A percentile compares a stretch with the other conserved stretches of the same genome.
Evolutionary conservation across 805 yeast genomes (phyloP).

Genomic region (Teunomyces pallodes): DNA sequence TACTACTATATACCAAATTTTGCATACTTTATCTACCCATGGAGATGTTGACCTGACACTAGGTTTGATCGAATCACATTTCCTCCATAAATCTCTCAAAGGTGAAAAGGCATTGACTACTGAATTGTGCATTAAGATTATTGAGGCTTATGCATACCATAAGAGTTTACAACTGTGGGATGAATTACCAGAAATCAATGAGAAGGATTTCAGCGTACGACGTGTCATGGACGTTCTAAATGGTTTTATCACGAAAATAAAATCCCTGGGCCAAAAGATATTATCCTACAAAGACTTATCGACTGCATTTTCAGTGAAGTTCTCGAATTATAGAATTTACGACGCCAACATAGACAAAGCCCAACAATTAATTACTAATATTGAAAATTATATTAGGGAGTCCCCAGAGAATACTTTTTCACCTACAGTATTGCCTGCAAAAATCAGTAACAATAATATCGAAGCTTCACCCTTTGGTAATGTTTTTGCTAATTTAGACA

Average conservation of each 20-base stretch:
- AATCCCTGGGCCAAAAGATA: slow-evolving; percentile 1
- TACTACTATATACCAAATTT: slow-evolving; percentile 20
- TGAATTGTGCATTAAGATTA: slow-evolving; percentile 30
- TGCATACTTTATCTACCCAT: slow-evolving; percentile 29
- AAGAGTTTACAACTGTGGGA: slow-evolving; percentile 8
- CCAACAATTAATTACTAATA: slow-evolving; percentile 6
- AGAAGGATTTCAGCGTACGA: slow-evolving; percentile 24
- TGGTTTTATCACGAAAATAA: slow-evolving; percentile 18
- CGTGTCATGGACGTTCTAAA: slow-evolving; percentile 32
- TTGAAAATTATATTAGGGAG: slow-evolving; percentile 9
- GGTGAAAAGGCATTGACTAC: slow-evolving; percentile 35
- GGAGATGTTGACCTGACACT: slow-evolving; percentile 40
- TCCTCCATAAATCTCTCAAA: slow-evolving; percentile 25
- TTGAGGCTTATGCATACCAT: slow-evolving; percentile 35
- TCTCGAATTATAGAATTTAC: slow-evolving; percentile 22
- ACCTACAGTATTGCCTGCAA: slow-evolving; percentile 15
- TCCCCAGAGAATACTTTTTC: slow-evolving; percentile 13
- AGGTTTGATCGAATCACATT: slow-evolving; percentile 35
- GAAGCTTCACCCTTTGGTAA: slow-evolving; percentile 28
- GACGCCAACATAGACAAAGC: slow-evolving; percentile 23
- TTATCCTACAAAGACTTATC: slow-evolving; percentile 28
- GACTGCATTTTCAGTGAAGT: slow-evolving; percentile 26
- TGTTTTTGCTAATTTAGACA: slow-evolving; percentile 27
- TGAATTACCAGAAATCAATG: slow-evolving; percentile 4
- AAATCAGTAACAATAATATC: slow-evolving; percentile 23